Evolutionary conservation across 495 filamentous ascomycete genomes (phyloP), one percentile per base, ranked within the genome.

Genomic region (Parachaetomium inaequale): DNA sequence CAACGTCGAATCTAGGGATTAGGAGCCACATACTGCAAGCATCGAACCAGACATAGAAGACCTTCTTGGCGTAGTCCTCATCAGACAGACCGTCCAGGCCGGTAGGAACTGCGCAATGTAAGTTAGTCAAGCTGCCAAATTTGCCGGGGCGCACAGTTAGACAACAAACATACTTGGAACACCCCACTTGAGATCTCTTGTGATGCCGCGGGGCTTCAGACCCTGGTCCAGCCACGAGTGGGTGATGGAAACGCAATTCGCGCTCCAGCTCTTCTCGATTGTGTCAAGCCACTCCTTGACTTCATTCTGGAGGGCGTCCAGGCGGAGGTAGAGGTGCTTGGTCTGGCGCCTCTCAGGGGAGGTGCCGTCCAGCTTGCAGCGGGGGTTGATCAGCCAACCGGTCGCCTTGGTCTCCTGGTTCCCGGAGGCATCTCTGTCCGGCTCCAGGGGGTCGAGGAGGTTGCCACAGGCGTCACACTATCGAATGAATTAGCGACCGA

Each of bases 11-110:
- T 49, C 0, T 7, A 15, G n/a, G 7, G 28, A 29, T 2, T 1
- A 7, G 14, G 23, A 17, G 23, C 6, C 29, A 59, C 63, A 26
- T 65, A 65, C 63, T 96, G 74, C 92, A 96, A 40, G 94, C 94
- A 74, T 98, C 94, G 67, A 98, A 98, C 94, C 94, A 98, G 42
- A 96, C 92, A 66, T 98, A 98, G 63, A 98, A 82, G 61, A 96
- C 92, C 80, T 95, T 95, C 59, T 88, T 81, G 59, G 87, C 87
- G 51, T 87, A 93, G 11, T 68, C 66, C 59, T 67, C 59, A 2
- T 68, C 66, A 17, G 47, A 55, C 7, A 68, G 59, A 7, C 69
- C 70, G 8, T 70, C 66, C 8, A 70, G 62, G 26, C 63, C 58
- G 10, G 65, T 69, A 26, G 72, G 72, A 26, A 74, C 72, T 74